Base-by-base conservation (phyloP, 306 rosid genomes). In the Fragaria ananassa region DNA sequence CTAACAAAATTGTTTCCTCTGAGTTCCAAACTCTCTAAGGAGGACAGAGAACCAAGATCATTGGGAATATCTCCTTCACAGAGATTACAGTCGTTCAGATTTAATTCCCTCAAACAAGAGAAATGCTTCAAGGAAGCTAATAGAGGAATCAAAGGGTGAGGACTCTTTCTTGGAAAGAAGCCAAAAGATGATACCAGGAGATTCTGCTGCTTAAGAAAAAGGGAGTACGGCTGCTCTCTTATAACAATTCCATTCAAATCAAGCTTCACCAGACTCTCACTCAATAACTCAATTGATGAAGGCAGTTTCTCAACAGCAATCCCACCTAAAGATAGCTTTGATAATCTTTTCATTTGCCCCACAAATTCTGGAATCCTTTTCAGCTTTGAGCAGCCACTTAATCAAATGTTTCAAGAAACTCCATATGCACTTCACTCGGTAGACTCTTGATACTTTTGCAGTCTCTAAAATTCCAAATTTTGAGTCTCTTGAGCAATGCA, bases 321-420 rank as follows among this genome's bases (percentile, higher is more conserved):
- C 23, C 12, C 61, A 21, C 60, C 63, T 0, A 79, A 67, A 67
- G 4, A 42, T 23, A 79, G 79, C 51, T n/a, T n/a, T n/a, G 51
- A 58, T 50, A 74, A 56, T 29, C 6, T 45, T 6, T 67, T 31
- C 34, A 31, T 74, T 62, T 54, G 61, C 7, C 78, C 78, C 6
- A 6, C 10, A 56, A 79, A 74, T 54, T 66, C 79, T 0, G 83
- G 83, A 62, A 74, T 10, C 8, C 31, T 57, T 25, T 56, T 79
- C 13, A 74, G 3, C 15, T 73, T 73, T 66, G 74, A 34, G 37
- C 83, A 79, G 17, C 83, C 62, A 31, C 35, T 67, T 12, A 79
- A 66, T 66, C 37, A 29, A 79, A 41, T 0, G 37, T 25, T 34
- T 54, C 10, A 45, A 79, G 83, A 66, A 17, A 62, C 23, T 80